Evolutionary conservation across 2,329 filamentous ascomycete genomes (phyloP).

Genomic region (Aureobasidium melanogenum): DNA sequence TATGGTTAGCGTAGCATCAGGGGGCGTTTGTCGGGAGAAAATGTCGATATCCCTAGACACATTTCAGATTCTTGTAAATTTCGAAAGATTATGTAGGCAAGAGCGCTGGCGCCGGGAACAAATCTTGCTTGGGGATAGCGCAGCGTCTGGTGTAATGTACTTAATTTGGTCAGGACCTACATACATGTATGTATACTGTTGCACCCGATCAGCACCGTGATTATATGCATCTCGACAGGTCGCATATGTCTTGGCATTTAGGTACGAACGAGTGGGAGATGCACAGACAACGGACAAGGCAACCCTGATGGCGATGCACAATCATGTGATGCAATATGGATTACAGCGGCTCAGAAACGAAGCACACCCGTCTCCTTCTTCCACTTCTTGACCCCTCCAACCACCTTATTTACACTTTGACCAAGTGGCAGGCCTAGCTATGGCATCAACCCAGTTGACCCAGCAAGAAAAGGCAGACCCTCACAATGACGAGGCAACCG

Average conservation of each 20-base stretch:
- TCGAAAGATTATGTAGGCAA: not conserved
- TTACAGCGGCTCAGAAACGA: not conserved
- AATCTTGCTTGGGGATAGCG: not conserved
- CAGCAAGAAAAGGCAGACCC: conserved; percentile 11
- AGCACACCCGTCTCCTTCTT: not conserved
- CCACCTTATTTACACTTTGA: not conserved
- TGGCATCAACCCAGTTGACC: conserved; percentile 8
- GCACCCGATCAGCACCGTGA: too few species aligned
- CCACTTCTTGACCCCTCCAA: not conserved
- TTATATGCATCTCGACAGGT: too few species aligned
- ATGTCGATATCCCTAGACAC: not conserved
- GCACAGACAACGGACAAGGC: not conserved
- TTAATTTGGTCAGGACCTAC: too few species aligned
- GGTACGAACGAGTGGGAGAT: not conserved
- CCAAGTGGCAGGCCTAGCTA: not conserved
- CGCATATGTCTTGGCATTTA: too few species aligned
- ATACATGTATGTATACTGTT: too few species aligned
- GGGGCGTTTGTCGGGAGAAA: not conserved
- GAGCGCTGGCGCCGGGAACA: not conserved
- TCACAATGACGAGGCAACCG: not conserved
- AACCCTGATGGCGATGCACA: not conserved
- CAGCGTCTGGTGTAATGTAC: not conserved
- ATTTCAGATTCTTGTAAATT: not conserved
- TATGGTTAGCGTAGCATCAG: conserved; percentile 4
- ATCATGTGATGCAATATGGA: not conserved